Evolutionary conservation across 164 flowering plant species (phyloP).

Genomic region (Dillenia suffruticosa): DNA sequence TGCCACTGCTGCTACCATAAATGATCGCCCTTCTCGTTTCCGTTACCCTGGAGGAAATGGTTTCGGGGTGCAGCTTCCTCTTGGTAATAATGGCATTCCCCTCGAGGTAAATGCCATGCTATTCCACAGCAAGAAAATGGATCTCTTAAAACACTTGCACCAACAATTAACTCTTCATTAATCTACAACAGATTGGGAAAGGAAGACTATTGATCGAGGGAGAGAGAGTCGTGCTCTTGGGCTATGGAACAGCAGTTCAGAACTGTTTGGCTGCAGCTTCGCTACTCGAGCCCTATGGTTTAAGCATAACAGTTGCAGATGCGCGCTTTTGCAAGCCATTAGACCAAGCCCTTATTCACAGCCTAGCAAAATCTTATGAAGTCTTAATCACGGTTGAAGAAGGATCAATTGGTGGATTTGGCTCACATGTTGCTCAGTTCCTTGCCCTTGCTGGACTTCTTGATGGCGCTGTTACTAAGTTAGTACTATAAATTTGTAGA

Average conservation of each 20-base stretch:
- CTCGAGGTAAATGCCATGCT: conserved; percentile 56
- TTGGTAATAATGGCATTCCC: conserved; percentile 86
- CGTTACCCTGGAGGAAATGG: conserved; percentile 97
- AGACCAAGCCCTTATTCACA: conserved; percentile 64
- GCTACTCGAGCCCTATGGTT: conserved; percentile 47
- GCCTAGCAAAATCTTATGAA: conserved; percentile 80
- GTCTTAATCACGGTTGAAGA: conserved; percentile 88
- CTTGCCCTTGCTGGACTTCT: conserved; percentile 89
- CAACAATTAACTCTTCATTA: neutral
- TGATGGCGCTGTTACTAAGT: conserved; percentile 53
- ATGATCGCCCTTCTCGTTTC: conserved; percentile 90
- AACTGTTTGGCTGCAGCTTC: conserved; percentile 83
- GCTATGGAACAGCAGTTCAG: conserved; percentile 89
- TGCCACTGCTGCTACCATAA: conserved; percentile 93
- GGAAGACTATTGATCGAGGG: conserved; percentile 84
- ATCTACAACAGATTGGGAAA: conserved; percentile 62
- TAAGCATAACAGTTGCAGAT: conserved; percentile 75
- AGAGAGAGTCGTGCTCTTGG: conserved; percentile 88
- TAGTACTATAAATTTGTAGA: neutral
- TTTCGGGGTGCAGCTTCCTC: conserved; percentile 69
- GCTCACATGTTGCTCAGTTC: conserved; percentile 93
- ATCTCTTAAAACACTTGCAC: neutral
- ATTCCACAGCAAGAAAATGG: neutral
- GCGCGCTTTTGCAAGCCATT: conserved; percentile 95
- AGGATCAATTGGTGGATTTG: conserved; percentile 94